A percentile compares a stretch with the other conserved stretches of the same genome.
phyloP scores from a whole-genome alignment of 2,329 filamentous ascomycete species.

The Rhynchosporium secalis region DNA sequence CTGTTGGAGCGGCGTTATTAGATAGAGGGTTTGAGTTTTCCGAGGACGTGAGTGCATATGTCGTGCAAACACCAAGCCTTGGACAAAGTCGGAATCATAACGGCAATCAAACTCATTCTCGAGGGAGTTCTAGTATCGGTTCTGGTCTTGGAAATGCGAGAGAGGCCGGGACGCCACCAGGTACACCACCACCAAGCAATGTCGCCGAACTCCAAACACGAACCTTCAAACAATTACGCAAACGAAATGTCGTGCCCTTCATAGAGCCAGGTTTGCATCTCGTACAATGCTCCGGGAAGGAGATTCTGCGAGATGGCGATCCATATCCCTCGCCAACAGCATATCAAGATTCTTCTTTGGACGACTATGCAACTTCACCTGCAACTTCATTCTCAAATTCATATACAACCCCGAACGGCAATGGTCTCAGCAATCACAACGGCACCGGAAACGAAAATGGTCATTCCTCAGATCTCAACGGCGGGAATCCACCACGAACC shows the following conservation, averaged over 20 bases:
- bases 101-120: constrained; percentile 31
- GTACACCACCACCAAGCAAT: constrained; percentile 75
- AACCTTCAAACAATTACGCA: constrained; percentile 82
- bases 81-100: no score
- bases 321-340: no score
- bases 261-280: constrained; percentile 70
- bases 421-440: neutral
- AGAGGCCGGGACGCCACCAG: constrained; percentile 45
- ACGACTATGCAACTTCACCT: neutral
- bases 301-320: constrained; percentile 30
- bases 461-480: neutral
- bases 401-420: neutral
- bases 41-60: constrained; percentile 66
- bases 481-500: constrained; percentile 42
- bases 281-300: constrained; percentile 75
- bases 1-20: constrained; percentile 75
- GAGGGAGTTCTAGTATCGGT: constrained; percentile 37
- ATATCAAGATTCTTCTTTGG: no score
- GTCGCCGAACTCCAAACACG: constrained; percentile 77
- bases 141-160: constrained; percentile 23
- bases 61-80: constrained; percentile 46
- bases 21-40: constrained; percentile 83
- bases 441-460: neutral
- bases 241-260: constrained; percentile 70
- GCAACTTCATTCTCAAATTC: neutral